These are phyloP conservation scores for Yarrowia deformans DNA, from an alignment of 805 yeast species.

Conservation along the genomic window DNA sequence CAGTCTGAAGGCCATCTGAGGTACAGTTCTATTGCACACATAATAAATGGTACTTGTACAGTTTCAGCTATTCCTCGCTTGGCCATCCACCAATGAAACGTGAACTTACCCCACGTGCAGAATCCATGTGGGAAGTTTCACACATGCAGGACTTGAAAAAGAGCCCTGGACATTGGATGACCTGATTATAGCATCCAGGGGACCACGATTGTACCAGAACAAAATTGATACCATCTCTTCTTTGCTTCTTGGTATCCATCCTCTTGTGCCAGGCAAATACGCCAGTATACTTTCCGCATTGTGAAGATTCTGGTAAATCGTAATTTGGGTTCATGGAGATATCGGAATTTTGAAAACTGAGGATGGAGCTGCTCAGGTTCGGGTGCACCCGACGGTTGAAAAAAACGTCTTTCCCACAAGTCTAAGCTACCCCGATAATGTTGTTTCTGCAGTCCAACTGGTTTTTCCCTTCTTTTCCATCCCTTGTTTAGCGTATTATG, in stretches of 20 bases:
- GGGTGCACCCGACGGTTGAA: not conserved
- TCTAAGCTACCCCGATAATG: not conserved
- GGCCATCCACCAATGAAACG: slow-evolving; percentile 22
- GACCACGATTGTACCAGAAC: no score
- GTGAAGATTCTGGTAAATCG: slow-evolving; percentile 9
- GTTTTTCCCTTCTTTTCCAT: not conserved
- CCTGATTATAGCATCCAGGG: not conserved
- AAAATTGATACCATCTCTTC: no score
- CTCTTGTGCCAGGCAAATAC: not conserved
- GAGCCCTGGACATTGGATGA: not conserved
- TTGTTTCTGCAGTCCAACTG: slow-evolving; percentile 1
- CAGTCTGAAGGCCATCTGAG: not conserved
- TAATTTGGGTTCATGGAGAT: slow-evolving; percentile 19
- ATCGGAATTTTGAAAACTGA: not conserved
- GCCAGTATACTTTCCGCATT: slow-evolving; percentile 26
- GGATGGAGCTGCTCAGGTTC: not conserved
- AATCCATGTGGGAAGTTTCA: slow-evolving; percentile 38
- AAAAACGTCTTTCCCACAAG: not conserved
- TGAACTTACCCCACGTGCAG: slow-evolving; percentile 37
- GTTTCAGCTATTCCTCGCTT: not conserved
- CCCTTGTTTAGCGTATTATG: not conserved
- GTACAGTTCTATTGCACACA: not conserved
- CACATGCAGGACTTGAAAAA: slow-evolving; percentile 19
- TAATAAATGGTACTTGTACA: not conserved
- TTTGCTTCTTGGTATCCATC: not conserved